These are phyloP conservation scores for Stenogyne calaminthoides DNA, from an alignment of 305 asterid species.

Conservation along the genomic window DNA sequence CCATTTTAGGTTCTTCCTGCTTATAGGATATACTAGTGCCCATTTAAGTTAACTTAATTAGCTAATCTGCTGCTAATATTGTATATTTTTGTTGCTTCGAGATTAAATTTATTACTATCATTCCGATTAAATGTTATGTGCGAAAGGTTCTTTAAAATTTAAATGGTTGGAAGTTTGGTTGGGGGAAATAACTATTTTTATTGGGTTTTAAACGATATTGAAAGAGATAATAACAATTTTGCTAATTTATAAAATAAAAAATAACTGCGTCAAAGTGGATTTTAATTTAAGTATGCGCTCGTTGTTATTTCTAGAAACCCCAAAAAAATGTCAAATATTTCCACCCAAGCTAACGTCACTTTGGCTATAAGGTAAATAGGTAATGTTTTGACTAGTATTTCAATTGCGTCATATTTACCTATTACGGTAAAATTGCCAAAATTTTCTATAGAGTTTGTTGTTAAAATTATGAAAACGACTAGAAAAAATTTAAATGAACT, in stretches of 20 bases:
- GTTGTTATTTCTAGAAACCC: not conserved
- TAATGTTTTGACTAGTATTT: not conserved
- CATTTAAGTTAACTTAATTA: slow-evolving; percentile 6
- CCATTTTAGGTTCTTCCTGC: slow-evolving; percentile 1
- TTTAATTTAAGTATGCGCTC: not conserved
- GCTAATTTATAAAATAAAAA: no score
- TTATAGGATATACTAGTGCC: slow-evolving; percentile 13
- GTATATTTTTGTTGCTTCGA: slow-evolving; percentile 10
- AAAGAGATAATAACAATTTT: no score
- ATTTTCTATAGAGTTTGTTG: no score
- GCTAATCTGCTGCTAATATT: not conserved
- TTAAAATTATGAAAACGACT: no score
- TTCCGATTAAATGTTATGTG: not conserved
- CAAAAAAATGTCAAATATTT: slow-evolving; percentile 16
- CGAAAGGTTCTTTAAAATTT: no score
- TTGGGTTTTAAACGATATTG: no score
- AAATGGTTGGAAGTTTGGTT: no score
- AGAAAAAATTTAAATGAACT: no score
- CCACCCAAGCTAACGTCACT: slow-evolving; percentile 5
- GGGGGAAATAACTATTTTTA: no score
- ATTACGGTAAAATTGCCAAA: no score
- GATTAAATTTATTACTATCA: not conserved
- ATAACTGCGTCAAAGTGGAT: no score
- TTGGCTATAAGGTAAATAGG: not conserved
- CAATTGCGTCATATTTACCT: not conserved